phyloP scores from a whole-genome alignment of 2,329 filamentous ascomycete species.

The Pyrenophora tritici-repentis region DNA sequence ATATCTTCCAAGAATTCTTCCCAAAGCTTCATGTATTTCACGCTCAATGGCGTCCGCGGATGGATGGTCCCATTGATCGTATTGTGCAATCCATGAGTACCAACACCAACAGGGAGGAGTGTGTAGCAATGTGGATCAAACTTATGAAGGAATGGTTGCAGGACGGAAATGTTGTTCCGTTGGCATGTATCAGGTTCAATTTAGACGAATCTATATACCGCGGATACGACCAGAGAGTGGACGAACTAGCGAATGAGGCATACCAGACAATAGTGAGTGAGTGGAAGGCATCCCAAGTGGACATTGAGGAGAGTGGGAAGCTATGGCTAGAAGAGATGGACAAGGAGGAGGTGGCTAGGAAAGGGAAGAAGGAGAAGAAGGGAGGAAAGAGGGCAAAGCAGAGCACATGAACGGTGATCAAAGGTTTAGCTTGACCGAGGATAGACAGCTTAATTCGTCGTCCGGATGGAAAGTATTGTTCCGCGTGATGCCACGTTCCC shows the following conservation, averaged over 20 bases:
- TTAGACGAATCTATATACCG: neutral
- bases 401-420: neutral
- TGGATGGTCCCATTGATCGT: neutral
- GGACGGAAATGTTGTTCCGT: slow-evolving; percentile 8
- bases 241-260: neutral
- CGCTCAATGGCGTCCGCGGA: slow-evolving; percentile 7
- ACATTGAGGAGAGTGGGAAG: slow-evolving; percentile 5
- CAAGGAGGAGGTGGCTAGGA: slow-evolving; percentile 16
- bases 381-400: neutral
- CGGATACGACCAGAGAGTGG: slow-evolving; percentile 2
- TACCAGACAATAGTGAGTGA: slow-evolving; percentile 8
- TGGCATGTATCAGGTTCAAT: slow-evolving; percentile 11
- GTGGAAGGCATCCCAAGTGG: slow-evolving; percentile 1
- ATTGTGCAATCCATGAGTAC: neutral
- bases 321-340: slow-evolving; percentile 18
- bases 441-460: too few relatives aligned
- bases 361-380: slow-evolving; percentile 6
- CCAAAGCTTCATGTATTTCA: slow-evolving; percentile 18
- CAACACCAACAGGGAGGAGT: neutral
- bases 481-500: too few relatives aligned
- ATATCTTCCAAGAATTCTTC: slow-evolving; percentile 15
- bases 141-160: slow-evolving; percentile 14
- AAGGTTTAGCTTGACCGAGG: too few relatives aligned
- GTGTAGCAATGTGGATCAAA: slow-evolving; percentile 10
- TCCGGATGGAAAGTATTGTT: too few relatives aligned